Evolutionary conservation across 345 rosid genomes (phyloP), one percentile per base, ranked within the genome.

Genomic region (Dipteronia dyeriana): DNA sequence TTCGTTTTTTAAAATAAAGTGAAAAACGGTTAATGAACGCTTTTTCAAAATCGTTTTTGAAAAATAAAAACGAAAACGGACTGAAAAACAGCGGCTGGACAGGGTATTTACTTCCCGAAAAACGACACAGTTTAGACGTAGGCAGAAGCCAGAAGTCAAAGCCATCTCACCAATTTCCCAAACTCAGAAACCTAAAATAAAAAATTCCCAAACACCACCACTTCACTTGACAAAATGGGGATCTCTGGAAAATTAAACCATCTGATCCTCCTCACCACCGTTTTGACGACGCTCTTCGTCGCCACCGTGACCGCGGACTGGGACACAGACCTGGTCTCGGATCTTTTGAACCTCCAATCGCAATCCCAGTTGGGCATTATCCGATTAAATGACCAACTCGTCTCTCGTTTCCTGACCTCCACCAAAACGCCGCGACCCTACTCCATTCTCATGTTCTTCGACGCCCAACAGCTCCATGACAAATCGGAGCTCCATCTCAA

Each of bases 381-480:
- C 87, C 99, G 79, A 82, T 80, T 94, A 68, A 85, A 92, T 81
- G 97, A 96, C 85, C 97, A 86, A 76, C 68, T 85, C n/a, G 51
- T 94, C 65, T 87, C 97, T 29, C 94, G 90, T 57, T 96, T 92
- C 89, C 75, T 96, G 67, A 86, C 90, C 75, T 90, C 98, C 38
- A 74, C 83, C 22, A 86, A 84, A 57, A 77, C 91, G 10, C 97
- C 98, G 0, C 92, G 98, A 7, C 90, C 95, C 17, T 94, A 92
- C 87, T 84, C 88, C 0, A 67, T 92, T 65, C 83, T 96, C 86
- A 77, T 96, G 84, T 96, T 92, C 94, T 96, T 96, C 85, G 98
- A 94, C 76, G 97, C 98, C 65, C 71, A 76, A 19, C 95, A 92
- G 75, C 86, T 89, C 80, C 89, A 86, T 72, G 82, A 80, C 79